Conservation (phyloP, 331 rosid species). For the Malus hybrid region DNA sequence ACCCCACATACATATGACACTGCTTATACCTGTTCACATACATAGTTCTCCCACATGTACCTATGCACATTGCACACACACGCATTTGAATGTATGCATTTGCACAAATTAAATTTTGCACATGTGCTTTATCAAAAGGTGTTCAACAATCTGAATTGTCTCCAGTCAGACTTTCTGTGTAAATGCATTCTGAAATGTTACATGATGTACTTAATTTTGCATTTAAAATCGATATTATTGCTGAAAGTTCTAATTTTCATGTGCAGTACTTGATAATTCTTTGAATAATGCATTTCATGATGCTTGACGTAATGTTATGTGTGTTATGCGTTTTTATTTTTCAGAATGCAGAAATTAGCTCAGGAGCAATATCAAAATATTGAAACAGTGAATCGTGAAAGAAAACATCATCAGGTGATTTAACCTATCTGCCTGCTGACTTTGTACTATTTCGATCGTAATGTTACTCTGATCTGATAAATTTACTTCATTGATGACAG, state of each 20-base stretch:
- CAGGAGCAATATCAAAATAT: slow-evolving; percentile 67
- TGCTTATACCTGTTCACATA: not conserved
- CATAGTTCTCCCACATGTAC: not conserved
- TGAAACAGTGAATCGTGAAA: slow-evolving; percentile 89
- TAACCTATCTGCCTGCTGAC: slow-evolving; percentile 1
- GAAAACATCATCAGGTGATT: slow-evolving; percentile 91
- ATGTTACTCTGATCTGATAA: slow-evolving; percentile 2
- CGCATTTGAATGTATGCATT: not conserved
- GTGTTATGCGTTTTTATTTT: slow-evolving; percentile 20
- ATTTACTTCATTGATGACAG: slow-evolving; percentile 31
- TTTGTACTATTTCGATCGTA: not conserved
- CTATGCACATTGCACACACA: not conserved
- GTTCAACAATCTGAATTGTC: not conserved
- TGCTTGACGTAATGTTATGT: slow-evolving; percentile 8
- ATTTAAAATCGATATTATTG: not conserved
- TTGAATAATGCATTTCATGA: not conserved
- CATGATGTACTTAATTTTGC: not conserved
- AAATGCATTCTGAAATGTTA: not conserved
- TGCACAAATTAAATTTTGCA: not conserved
- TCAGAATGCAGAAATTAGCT: slow-evolving; percentile 86
- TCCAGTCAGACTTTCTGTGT: not conserved
- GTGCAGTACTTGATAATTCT: not conserved
- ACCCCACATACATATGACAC: not conserved
- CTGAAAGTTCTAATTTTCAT: not conserved
- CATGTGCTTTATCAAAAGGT: not conserved